phyloP scores from a whole-genome alignment of 2,329 filamentous ascomycete species.

The Aspergillus piperis region DNA sequence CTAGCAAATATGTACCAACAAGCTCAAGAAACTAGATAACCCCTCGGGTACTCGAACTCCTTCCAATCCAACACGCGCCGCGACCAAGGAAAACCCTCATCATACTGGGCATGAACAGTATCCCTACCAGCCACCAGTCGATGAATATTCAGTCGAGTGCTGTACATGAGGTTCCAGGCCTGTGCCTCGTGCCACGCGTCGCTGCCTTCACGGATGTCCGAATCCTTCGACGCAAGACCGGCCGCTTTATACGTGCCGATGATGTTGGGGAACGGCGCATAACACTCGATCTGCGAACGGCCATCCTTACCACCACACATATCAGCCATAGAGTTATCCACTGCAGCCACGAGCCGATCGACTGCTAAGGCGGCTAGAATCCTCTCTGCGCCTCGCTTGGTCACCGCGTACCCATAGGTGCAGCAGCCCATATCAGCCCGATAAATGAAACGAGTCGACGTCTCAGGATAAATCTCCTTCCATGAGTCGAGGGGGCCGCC shows the following conservation, averaged over 20 bases:
- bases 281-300: slow-evolving; percentile 34
- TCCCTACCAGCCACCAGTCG: slow-evolving; percentile 22
- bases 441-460: slow-evolving; percentile 43
- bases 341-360: slow-evolving; percentile 27
- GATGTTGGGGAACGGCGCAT: slow-evolving; percentile 48
- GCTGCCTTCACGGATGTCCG: slow-evolving; percentile 30
- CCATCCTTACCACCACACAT: slow-evolving; percentile 47
- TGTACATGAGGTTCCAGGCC: slow-evolving; percentile 28
- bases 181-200: slow-evolving; percentile 18
- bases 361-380: slow-evolving; percentile 36
- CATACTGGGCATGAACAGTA: slow-evolving; percentile 25
- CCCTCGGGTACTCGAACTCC: slow-evolving; percentile 25
- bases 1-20: background rate
- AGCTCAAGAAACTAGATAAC: slow-evolving; percentile 18
- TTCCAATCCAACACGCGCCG: slow-evolving; percentile 15
- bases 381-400: slow-evolving; percentile 39
- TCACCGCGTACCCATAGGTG: slow-evolving; percentile 43
- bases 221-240: slow-evolving; percentile 35
- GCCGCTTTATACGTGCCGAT: slow-evolving; percentile 51
- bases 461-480: slow-evolving; percentile 21
- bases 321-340: slow-evolving; percentile 50
- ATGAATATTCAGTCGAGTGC: slow-evolving; percentile 28
- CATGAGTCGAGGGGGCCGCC: slow-evolving; percentile 23
- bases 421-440: slow-evolving; percentile 37
- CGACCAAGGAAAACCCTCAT: slow-evolving; percentile 24